Base-by-base conservation (phyloP, 1,284 basidiomycete species). In the Malassezia brasiliensis region DNA sequence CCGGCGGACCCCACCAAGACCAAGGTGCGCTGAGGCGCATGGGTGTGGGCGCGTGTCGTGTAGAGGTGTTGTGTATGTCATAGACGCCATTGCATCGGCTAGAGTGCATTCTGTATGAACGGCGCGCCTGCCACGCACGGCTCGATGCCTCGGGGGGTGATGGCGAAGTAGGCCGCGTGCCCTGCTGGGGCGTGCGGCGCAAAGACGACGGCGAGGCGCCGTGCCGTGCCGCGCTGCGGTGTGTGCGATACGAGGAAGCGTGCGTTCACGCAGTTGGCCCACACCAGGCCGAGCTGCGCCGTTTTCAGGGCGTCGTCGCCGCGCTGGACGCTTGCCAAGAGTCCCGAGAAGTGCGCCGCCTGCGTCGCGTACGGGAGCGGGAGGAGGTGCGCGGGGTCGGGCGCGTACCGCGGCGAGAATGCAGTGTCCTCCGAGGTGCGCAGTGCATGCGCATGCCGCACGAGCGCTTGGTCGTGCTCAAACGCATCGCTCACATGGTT, bases 401-500 rank as follows among this genome's bases (percentile, higher is more conserved):
- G 11, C 5, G 12, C 25, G 17, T 15, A 6, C 22, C 14, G 17
- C 9, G 10, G 8, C 3, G 25, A 4, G 17, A 19, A 17, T 22
- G 9, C n/a, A 9, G 10, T 11, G n/a, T 19, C 17, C 20, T 14
- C 42, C 20, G 45, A 14, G 9, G 19, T 20, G 17, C 15, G 42
- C 42, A 19, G 11, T 6, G 54, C 54, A 2, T 46, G n/a, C 2
- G 49, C 54, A 6, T 49, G 41, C 5, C 49, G 54, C 10, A 51
- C 49, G 7, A 52, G 40, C 12, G 50, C 50, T 31, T 58, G 55
- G n/a, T 66, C 65, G 2, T 44, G 34, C 0, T 58, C 65, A 46
- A 69, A 69, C 1, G 64, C 65, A 22, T 69, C 67, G 32, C 59
- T 63, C 14, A 69, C 67, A 45, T 69, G 67, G 44, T 69, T 69